phyloP scores from a whole-genome alignment of 2,329 filamentous ascomycete genomes.

The Verticillium tricorpus region DNA sequence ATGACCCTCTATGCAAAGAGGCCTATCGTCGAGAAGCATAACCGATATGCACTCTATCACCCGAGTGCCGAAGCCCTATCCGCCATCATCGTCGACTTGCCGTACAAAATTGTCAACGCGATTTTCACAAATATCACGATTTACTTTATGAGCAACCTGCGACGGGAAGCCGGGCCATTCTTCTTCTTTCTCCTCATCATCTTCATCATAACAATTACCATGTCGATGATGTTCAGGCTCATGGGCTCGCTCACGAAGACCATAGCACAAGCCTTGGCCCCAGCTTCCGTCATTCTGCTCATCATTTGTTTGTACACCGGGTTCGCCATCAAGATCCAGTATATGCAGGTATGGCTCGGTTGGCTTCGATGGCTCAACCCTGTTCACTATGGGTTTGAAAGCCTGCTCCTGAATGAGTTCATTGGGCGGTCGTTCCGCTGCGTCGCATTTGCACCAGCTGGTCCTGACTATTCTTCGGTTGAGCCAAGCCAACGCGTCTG shows the following conservation, averaged over 20 bases:
- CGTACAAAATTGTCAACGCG: slow-evolving; percentile 44
- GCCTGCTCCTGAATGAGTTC: slow-evolving; percentile 10
- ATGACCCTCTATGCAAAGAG: slow-evolving; percentile 23
- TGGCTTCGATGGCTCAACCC: slow-evolving; percentile 10
- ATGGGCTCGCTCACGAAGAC: slow-evolving; percentile 59
- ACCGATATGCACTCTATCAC: slow-evolving; percentile 25
- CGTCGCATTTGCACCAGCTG: slow-evolving; percentile 2
- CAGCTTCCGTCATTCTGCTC: slow-evolving; percentile 6
- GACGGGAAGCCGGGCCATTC: slow-evolving; percentile 35
- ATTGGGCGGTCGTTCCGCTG: slow-evolving; percentile 8
- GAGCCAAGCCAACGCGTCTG: neutral
- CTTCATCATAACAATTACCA: slow-evolving; percentile 51
- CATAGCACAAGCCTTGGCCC: slow-evolving; percentile 6
- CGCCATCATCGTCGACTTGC: slow-evolving; percentile 34
- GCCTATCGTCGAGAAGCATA: slow-evolving; percentile 25
- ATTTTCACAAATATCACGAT: slow-evolving; percentile 42
- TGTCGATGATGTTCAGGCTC: slow-evolving; percentile 62
- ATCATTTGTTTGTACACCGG: slow-evolving; percentile 6
- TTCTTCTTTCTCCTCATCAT: slow-evolving; percentile 63
- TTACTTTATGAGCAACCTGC: slow-evolving; percentile 27
- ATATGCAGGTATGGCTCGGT: slow-evolving; percentile 2
- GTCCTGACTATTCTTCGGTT: neutral
- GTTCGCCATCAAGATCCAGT: slow-evolving; percentile 8
- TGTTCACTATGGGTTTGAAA: slow-evolving; percentile 9
- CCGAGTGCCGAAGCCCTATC: slow-evolving; percentile 30